Evolutionary conservation across 768 basidiomycete genomes (phyloP).

Genomic region (Panaeolus papilionaceus): DNA sequence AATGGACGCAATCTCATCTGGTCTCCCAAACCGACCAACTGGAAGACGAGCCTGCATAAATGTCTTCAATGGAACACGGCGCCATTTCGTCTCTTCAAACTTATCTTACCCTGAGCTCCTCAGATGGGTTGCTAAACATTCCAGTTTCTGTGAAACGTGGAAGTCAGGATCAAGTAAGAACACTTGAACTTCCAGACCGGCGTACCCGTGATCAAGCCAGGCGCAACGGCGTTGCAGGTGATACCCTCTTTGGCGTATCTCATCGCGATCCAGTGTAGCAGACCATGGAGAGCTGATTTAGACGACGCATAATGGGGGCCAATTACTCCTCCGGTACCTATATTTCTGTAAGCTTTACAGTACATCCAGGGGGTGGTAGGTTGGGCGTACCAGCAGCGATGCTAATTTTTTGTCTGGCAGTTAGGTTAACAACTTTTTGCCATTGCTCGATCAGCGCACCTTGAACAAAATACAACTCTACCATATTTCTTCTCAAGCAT

Average conservation of each 20-base stretch:
- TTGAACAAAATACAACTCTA: conserved; percentile 58
- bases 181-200: not conserved
- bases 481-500: conserved; percentile 58
- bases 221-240: conserved; percentile 59
- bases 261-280: conserved; percentile 59
- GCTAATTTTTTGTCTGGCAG: conserved; percentile 29
- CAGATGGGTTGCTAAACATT: conserved; percentile 51
- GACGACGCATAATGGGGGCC: conserved; percentile 65
- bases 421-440: not conserved
- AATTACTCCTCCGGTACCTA: conserved; percentile 56
- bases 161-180: not conserved
- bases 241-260: conserved; percentile 57
- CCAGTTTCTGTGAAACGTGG: conserved; percentile 41
- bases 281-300: conserved; percentile 59
- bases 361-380: too few relatives aligned
- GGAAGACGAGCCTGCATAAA: conserved; percentile 49
- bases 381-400: conserved; percentile 47
- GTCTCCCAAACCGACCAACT: conserved; percentile 55
- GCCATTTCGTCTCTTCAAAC: too few relatives aligned
- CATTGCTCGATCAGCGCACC: conserved; percentile 32
- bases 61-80: conserved; percentile 2
- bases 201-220: conserved; percentile 53
- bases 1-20: conserved; percentile 57
- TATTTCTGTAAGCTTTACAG: not conserved
- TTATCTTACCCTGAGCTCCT: conserved; percentile 24